These are phyloP conservation scores for Acanthamoeba culbertsoni DNA, from an alignment of 208 protist genomes.

Conservation along the genomic window DNA sequence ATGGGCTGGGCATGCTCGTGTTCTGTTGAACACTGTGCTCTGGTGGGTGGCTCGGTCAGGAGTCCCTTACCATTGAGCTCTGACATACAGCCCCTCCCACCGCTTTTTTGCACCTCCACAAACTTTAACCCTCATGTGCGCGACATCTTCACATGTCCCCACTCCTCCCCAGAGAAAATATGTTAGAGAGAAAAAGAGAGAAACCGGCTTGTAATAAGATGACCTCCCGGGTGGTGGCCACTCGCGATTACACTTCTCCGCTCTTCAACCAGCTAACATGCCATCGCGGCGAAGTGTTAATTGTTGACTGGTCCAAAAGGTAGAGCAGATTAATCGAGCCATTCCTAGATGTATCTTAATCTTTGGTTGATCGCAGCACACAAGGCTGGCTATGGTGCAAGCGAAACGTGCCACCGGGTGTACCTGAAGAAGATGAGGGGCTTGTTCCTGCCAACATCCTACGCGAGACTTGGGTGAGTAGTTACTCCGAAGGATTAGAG, in stretches of 20 bases:
- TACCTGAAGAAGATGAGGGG: background rate
- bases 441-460: constrained; percentile 25
- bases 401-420: background rate
- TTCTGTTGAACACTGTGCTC: too few relatives aligned
- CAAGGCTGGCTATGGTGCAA: constrained; percentile 26
- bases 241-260: background rate
- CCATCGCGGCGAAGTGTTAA: background rate
- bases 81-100: too few relatives aligned
- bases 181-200: background rate
- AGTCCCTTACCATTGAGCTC: too few relatives aligned
- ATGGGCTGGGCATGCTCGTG: too few relatives aligned
- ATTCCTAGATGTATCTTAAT: too few relatives aligned
- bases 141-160: too few relatives aligned
- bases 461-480: constrained; percentile 1
- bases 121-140: too few relatives aligned
- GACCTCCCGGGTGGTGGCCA: background rate
- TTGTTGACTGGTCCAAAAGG: constrained; percentile 40
- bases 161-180: too few relatives aligned
- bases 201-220: background rate
- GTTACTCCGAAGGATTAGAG: too few relatives aligned
- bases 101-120: too few relatives aligned
- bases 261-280: constrained; percentile 43
- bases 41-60: too few relatives aligned
- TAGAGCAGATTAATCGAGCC: background rate
- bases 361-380: too few relatives aligned